Base-by-base conservation (phyloP, 2,329 filamentous ascomycete genomes). In the Botryosphaeria dothidea region DNA sequence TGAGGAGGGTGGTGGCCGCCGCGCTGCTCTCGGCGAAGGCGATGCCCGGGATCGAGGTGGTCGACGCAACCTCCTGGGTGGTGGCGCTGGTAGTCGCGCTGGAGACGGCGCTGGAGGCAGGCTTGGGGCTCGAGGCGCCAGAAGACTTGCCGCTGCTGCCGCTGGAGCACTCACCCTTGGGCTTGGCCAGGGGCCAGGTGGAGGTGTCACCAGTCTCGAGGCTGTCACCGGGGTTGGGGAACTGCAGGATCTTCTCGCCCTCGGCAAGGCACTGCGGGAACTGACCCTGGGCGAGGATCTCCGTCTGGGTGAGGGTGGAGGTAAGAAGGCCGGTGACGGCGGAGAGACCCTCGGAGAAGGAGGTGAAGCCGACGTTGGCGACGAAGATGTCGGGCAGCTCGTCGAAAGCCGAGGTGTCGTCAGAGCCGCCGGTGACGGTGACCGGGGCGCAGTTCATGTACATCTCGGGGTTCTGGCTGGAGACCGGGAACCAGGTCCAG, bases 371-470 rank as follows among this genome's bases (percentile, higher is more conserved):
- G 17, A 93, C 80, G 79, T 95, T 95, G 69, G 90, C 88, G 1
- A 88, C 82, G 49, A 93, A 86, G 86, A 95, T 89, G 64, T 89
- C 82, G 0, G 92, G 92, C 45, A 96, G 88, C 0, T 80, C 78
- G 43, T 86, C 73, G 67, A 89, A 85, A 67, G 84, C 85, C 2
- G 81, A 75, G 58, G 86, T 72, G 49, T 87, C 85, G 64, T 76
- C 76, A 1, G 80, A 77, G 41, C 81, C 81, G 1, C 79, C 81
- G 11, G 86, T 86, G 23, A 97, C 83, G 0, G 82, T 85, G 64
- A 96, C 79, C 0, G 91, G 87, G 0, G 90, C 92, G 70, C 94
- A 98, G 85, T 97, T 96, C 93, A 96, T 96, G 84, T 97, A 97
- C 83, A 97, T 90, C 76, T 98, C 94, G 2, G 93, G 89, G 76